Base-by-base conservation (phyloP, 2,329 filamentous ascomycete species). In the Cordyceps militaris region DNA sequence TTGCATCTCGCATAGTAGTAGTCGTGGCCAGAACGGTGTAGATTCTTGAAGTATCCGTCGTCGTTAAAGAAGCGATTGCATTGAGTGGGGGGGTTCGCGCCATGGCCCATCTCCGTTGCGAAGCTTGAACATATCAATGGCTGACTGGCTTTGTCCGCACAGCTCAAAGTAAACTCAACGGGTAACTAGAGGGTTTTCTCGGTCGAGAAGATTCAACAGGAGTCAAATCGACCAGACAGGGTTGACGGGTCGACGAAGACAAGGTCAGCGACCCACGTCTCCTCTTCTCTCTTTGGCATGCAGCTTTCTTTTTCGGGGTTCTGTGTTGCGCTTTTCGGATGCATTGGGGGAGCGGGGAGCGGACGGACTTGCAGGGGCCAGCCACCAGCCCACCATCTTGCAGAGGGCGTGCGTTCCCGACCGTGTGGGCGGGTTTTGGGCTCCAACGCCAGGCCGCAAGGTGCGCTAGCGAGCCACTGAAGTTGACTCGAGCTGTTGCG, bases 261-360 rank as follows among this genome's bases (percentile, higher is more conserved):
- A 32, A 47, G 24, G 26, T 30, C 21, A 23, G 44, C 44, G 49
- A 58, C 56, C 56, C 48, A 58, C 32, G 56, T 52, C 56, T 52
- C 48, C 56, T 58, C 56, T 48, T 58, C 44, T 58, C 56, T 58
- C 56, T 51, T 58, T 52, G 40, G 56, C 42, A 52, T 26, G 48
- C 48, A 26, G 38, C 56, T 58, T 58, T 52, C 56, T 58, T 58
- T 58, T 58, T 58, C 48, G 56, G 48, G 56, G 56, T 47, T 58
- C 55, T 52, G 40, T 44, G 47, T 58, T 58, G 56, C 56, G 56
- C 56, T 58, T 58, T 58, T 52, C 53, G 53, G 53, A 56, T 42
- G 44, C 53, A 49, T 42, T 49, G 19, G 46, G 21, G 44, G 52
- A 38, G 44, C 53, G 44, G 53, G 53, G 44, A 56, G 53, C 43